phyloP scores from a whole-genome alignment of 257 asterid genomes.

The Lycium ferocissimum region DNA sequence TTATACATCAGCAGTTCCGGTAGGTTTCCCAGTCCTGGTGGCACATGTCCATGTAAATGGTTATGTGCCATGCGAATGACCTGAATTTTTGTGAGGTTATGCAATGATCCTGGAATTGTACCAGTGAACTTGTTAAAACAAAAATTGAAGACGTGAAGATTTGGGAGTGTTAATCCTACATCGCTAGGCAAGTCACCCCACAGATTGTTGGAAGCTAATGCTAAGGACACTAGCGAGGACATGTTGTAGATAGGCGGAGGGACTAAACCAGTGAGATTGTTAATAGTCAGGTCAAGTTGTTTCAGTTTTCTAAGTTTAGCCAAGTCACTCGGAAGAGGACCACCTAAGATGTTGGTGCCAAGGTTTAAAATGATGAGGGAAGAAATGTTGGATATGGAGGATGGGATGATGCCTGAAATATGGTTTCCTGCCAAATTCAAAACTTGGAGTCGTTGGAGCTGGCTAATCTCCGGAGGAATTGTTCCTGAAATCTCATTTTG shows the following conservation, averaged over 20 bases:
- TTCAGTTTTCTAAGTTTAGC: slow-evolving; percentile 45
- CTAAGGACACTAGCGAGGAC: slow-evolving; percentile 52
- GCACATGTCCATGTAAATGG: slow-evolving; percentile 60
- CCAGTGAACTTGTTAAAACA: slow-evolving; percentile 67
- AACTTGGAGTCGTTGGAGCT: slow-evolving; percentile 45
- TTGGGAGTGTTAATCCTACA: slow-evolving; percentile 56
- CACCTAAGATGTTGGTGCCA: slow-evolving; percentile 47
- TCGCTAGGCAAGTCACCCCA: slow-evolving; percentile 55
- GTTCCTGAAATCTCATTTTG: slow-evolving; percentile 55
- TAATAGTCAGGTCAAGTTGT: slow-evolving; percentile 59
- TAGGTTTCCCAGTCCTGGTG: slow-evolving; percentile 69
- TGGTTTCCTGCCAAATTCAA: slow-evolving; percentile 53
- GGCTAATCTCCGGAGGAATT: slow-evolving; percentile 47
- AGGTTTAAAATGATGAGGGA: slow-evolving; percentile 37
- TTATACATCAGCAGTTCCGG: slow-evolving; percentile 53
- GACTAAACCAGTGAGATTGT: slow-evolving; percentile 53
- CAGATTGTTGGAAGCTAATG: slow-evolving; percentile 50
- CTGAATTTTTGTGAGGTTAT: slow-evolving; percentile 62
- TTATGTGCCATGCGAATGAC: slow-evolving; percentile 59
- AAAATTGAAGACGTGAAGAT: slow-evolving; percentile 51
- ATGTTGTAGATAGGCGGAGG: slow-evolving; percentile 57
- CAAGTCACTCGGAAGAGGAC: slow-evolving; percentile 47
- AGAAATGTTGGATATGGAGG: slow-evolving; percentile 51
- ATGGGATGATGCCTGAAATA: slow-evolving; percentile 56
- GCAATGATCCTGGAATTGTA: slow-evolving; percentile 60